Evolutionary conservation across 2,329 filamentous ascomycete genomes (phyloP), one percentile per base, ranked within the genome.

Genomic region (Aspergillus arachidicola): DNA sequence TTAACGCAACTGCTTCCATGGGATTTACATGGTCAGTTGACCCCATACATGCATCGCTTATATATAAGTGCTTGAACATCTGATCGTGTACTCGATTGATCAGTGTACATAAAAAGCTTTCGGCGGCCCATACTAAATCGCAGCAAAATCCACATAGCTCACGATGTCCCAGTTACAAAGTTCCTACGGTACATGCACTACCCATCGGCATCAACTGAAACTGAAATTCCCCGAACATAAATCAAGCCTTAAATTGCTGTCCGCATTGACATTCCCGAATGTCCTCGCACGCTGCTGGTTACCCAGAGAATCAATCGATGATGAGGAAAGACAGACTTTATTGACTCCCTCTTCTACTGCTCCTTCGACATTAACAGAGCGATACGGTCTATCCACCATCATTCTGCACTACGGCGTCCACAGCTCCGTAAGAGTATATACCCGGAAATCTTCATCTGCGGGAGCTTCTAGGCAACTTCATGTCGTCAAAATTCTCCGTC

Each of bases 401-500:
- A 72, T 74, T 34, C 55, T 75, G 38, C 72, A 74, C 56, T 74
- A 74, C 32, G 71, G 72, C 41, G 30, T 61, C 6, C 66, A 67
- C 60, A 73, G 70, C 59, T 73, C 70, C 32, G 64, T 73, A 26
- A 65, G 72, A 1, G 61, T 75, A 0, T 71, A 73, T 43, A 53
- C 66, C 30, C 64, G 28, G 54, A 69, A 58, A 58, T 3, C 32
- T 54, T 38, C 32, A 50, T 36, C 32, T 46, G 45, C 53, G 4
- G 10, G 45, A 16, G 21, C 55, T 5, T 28, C 12, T 57, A 62
- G 55, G 10, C 69, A 65, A 16, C 59, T 72, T 1, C 51, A 70
- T 32, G 73, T 72, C 3, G 56, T 76, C 62, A 76, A 76, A 50
- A 65, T 75, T 16, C 75, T 75, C 55, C 66, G 72, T 26, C 68